Evolutionary conservation across 2,329 filamentous ascomycete species (phyloP).

Genomic region (Botrytis porri): DNA sequence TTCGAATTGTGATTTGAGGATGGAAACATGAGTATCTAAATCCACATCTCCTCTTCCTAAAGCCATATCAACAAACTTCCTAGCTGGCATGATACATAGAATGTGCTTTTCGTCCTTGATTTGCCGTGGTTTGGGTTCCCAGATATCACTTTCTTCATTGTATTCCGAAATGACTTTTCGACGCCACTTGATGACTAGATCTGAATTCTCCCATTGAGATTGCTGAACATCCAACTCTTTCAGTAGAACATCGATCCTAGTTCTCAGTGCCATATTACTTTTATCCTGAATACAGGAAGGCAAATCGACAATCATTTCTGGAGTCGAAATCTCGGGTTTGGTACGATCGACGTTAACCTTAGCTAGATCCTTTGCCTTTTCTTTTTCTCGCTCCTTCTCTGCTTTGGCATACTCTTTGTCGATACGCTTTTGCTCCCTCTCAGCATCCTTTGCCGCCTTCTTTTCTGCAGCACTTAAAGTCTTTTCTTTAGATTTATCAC

Average conservation of each 20-base stretch:
- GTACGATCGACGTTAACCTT: slow-evolving; percentile 71
- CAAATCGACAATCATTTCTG: slow-evolving; percentile 76
- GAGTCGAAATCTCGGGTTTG: slow-evolving; percentile 69
- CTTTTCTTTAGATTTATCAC: slow-evolving; percentile 21
- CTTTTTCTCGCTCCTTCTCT: slow-evolving; percentile 60
- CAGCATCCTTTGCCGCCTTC: slow-evolving; percentile 26
- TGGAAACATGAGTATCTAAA: slow-evolving; percentile 57
- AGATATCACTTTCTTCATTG: slow-evolving; percentile 47
- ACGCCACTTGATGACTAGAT: slow-evolving; percentile 53
- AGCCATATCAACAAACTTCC: slow-evolving; percentile 63
- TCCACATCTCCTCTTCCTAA: slow-evolving; percentile 46
- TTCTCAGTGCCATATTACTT: slow-evolving; percentile 43
- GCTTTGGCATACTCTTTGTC: slow-evolving; percentile 60
- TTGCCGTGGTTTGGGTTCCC: slow-evolving; percentile 46
- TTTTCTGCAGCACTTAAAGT: slow-evolving; percentile 27
- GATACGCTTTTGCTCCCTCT: slow-evolving; percentile 43
- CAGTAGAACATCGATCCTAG: slow-evolving; percentile 50
- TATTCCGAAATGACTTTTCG: slow-evolving; percentile 49
- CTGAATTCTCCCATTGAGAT: slow-evolving; percentile 45
- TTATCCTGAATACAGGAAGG: slow-evolving; percentile 48
- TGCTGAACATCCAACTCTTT: slow-evolving; percentile 49
- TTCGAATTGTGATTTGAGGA: slow-evolving; percentile 53
- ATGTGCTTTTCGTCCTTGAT: slow-evolving; percentile 49
- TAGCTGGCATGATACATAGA: slow-evolving; percentile 57
- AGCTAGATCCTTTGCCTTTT: slow-evolving; percentile 61